Conservation (phyloP, 345 rosid genomes). For the Camelina laxa region DNA sequence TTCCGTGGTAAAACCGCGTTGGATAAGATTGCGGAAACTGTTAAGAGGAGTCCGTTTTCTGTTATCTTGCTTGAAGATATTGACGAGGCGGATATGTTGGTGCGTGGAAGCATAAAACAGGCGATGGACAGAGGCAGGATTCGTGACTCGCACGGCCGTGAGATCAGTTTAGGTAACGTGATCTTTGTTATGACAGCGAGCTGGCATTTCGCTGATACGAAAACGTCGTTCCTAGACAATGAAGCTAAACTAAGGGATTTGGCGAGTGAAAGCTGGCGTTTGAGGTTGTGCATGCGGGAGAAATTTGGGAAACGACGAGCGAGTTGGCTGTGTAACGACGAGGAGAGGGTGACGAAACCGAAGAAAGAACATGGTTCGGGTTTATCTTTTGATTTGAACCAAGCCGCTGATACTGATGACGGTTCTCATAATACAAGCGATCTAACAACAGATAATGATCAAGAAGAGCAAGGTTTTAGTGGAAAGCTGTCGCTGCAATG, state of each 20-base stretch:
- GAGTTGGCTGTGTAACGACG: conserved; percentile 64
- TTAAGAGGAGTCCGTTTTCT: conserved; percentile 78
- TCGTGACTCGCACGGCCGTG: conserved; percentile 89
- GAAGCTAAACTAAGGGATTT: conserved; percentile 59
- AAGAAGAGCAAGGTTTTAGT: conserved; percentile 41
- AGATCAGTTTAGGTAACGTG: conserved; percentile 87
- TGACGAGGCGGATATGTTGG: conserved; percentile 77
- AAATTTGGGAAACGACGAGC: conserved; percentile 76
- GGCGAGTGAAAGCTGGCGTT: conserved; percentile 74
- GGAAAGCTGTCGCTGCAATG: conserved; percentile 41
- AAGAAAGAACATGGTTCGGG: conserved; percentile 58
- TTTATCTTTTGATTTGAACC: conserved; percentile 78
- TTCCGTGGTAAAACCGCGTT: conserved; percentile 88
- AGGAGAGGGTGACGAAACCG: conserved; percentile 62
- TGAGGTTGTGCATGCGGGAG: conserved; percentile 64
- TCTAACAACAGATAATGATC: conserved; percentile 80
- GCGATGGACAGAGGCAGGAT: conserved; percentile 96
- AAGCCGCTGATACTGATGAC: conserved; percentile 65
- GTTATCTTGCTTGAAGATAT: conserved; percentile 89
- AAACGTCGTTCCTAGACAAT: conserved; percentile 52
- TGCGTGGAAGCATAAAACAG: conserved; percentile 75
- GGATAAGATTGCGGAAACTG: conserved; percentile 87
- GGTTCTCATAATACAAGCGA: conserved; percentile 89
- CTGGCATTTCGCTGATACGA: conserved; percentile 50
- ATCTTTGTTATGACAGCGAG: conserved; percentile 82